Evolutionary conservation across 441 rosid genomes (phyloP), one percentile per base, ranked within the genome.

Genomic region (Pelargonium cotyledonis): DNA sequence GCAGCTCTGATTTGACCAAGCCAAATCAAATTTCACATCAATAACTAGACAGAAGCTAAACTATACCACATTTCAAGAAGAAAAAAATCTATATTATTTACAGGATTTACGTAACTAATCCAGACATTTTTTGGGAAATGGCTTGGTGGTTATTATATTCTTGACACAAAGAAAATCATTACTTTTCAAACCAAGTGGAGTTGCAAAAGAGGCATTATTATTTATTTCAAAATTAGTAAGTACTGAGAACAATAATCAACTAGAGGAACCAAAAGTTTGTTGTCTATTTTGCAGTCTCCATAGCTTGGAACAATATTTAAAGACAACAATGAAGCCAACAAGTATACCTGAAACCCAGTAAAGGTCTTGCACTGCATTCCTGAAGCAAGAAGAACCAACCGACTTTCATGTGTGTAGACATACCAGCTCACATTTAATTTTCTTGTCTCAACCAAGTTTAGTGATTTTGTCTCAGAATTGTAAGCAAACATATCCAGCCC

Each of bases 301-400:
- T 31, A 19, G 63, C 63, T 58, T 58, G 63, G 35, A 60, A 60
- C 26, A 29, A 60, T 6, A 60, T 60, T 23, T 38, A n/a, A 60
- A 23, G 35, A 60, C 63, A 46, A 68, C 29, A 66, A 40, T 43
- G 67, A 66, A 63, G 72, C 64, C 74, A 65, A 6, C 15, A 68
- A 21, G 12, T 57, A 66, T 73, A 92, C 98, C 97, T 95, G 98
- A 82, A 89, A 90, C 75, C 97, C 99, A 79, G 76, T 81, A 76
- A 95, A 81, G 41, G 82, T 81, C 83, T 86, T 89, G 96, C 96
- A 90, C 72, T 92, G 97, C 93, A 95, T 82, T 82, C 98, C 98
- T 5, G 98, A 90, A 70, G 99, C 96, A 83, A 95, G 97, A 77
- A 92, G 97, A 84, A 92, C 85, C 86, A 92, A 76, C 70, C 99